These are phyloP conservation scores for Cercis canadensis DNA, from an alignment of 306 rosid species.

Conservation along the genomic window DNA sequence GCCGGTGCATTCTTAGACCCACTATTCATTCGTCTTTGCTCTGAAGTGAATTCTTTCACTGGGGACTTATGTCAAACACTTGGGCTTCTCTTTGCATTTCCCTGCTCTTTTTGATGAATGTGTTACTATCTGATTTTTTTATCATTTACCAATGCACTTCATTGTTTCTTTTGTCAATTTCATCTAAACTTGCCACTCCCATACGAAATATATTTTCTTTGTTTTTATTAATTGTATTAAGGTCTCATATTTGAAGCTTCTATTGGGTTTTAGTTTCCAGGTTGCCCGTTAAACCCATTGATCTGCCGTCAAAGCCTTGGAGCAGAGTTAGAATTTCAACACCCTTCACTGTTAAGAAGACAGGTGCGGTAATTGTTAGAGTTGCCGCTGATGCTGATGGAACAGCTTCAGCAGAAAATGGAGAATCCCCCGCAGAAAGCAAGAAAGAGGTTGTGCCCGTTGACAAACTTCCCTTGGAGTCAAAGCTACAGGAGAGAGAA, in stretches of 20 bases:
- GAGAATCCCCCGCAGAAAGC: slow-evolving; percentile 38
- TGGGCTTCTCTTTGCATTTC: not conserved
- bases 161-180: not conserved
- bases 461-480: slow-evolving; percentile 83
- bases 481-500: slow-evolving; percentile 74
- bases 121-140: not conserved
- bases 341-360: slow-evolving; percentile 29
- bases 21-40: not conserved
- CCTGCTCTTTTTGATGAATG: not conserved
- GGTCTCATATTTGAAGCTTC: slow-evolving; percentile 3
- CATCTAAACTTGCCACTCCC: not conserved
- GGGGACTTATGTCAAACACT: not conserved
- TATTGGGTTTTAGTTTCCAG: slow-evolving; percentile 52
- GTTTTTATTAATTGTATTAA: not conserved
- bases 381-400: slow-evolving; percentile 36
- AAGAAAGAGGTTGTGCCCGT: slow-evolving; percentile 56
- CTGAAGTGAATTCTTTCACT: not conserved
- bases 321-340: slow-evolving; percentile 46
- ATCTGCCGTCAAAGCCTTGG: slow-evolving; percentile 38
- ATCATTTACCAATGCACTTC: too few relatives aligned
- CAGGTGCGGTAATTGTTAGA: slow-evolving; percentile 25
- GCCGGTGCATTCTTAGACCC: not conserved
- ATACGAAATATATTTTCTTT: not conserved
- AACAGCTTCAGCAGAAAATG: slow-evolving; percentile 20
- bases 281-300: slow-evolving; percentile 43